These are phyloP conservation scores for Mycena vitilis DNA, from an alignment of 768 basidiomycete species.

Conservation along the genomic window DNA sequence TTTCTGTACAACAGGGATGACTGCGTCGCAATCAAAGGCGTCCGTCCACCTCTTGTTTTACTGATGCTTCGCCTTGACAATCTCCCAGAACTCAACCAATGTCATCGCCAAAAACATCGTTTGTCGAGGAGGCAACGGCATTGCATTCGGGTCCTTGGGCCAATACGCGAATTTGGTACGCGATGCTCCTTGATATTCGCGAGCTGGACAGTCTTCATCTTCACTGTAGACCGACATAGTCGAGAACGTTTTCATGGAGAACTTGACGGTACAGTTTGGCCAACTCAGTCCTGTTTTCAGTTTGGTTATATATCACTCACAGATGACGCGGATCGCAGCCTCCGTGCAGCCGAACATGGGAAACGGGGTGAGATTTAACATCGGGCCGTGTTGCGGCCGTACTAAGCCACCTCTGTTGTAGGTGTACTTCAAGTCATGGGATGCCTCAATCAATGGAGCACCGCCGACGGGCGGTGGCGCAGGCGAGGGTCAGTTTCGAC, in stretches of 20 bases:
- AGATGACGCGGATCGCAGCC: conserved; percentile 61
- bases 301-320: neutral
- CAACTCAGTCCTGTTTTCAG: too few species aligned
- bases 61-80: neutral
- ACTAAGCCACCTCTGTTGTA: conserved; percentile 35
- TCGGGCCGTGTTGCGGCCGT: neutral
- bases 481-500: conserved; percentile 52
- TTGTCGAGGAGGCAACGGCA: conserved; percentile 70
- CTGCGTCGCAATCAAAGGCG: conserved; percentile 73
- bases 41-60: conserved; percentile 41
- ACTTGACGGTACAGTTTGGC: conserved; percentile 51
- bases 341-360: conserved; percentile 67
- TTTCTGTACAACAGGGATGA: conserved; percentile 51
- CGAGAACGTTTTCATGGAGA: conserved; percentile 60
- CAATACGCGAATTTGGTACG: conserved; percentile 65
- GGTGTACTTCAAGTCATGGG: conserved; percentile 72
- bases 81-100: conserved; percentile 64
- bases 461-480: conserved; percentile 71
- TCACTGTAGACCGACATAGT: conserved; percentile 63
- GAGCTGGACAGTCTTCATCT: neutral
- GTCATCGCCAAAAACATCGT: conserved; percentile 59
- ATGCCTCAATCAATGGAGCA: conserved; percentile 59
- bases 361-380: conserved; percentile 53
- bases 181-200: neutral
- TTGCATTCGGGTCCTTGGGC: conserved; percentile 70